Conservation (phyloP, 2,329 filamentous ascomycete genomes). For the Colletotrichum kahawae region DNA sequence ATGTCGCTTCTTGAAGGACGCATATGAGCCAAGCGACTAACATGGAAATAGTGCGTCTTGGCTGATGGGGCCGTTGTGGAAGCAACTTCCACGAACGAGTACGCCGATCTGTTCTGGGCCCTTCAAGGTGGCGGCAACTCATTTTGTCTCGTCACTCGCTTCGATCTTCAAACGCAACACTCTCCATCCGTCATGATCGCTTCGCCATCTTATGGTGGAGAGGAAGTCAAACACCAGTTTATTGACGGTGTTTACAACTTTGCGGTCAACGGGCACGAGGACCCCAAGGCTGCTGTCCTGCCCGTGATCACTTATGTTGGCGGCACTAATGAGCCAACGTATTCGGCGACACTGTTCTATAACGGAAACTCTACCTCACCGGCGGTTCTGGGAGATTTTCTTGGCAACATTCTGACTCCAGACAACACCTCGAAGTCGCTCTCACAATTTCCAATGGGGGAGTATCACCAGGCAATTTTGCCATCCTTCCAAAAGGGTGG, state of each 20-base stretch:
- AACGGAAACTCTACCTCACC: neutral
- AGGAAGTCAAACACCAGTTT: neutral
- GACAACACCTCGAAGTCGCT: neutral
- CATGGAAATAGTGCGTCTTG: neutral
- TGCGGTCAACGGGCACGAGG: neutral
- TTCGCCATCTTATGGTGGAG: neutral
- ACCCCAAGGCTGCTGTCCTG: neutral
- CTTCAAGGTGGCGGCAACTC: neutral
- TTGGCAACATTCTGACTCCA: neutral
- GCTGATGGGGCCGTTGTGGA: neutral
- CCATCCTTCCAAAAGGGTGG: neutral
- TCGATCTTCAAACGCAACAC: neutral
- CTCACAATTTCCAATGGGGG: neutral
- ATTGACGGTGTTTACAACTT: neutral
- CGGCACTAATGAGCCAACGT: neutral
- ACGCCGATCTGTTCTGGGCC: neutral
- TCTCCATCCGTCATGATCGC: neutral
- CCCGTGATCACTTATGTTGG: neutral
- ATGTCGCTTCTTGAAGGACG: neutral
- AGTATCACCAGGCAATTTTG: neutral
- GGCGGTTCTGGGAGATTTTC: neutral
- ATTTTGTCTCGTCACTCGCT: neutral
- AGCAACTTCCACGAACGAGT: neutral
- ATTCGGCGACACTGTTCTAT: neutral
- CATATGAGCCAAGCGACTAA: accelerated